phyloP scores from a whole-genome alignment of 768 basidiomycete genomes.

The Lactarius quietus region DNA sequence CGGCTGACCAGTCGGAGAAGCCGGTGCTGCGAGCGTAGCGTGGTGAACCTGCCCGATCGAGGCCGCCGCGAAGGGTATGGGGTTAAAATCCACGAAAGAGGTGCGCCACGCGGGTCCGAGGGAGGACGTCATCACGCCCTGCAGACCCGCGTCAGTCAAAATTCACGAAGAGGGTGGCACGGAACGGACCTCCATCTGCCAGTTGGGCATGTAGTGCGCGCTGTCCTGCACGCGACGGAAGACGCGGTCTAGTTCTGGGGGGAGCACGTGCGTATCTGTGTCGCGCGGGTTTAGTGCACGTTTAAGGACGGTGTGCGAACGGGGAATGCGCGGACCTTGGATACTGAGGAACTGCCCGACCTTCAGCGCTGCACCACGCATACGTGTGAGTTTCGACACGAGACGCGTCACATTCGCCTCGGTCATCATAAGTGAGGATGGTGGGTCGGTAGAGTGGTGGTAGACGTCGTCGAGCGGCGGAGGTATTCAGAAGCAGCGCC shows the following conservation, averaged over 20 bases:
- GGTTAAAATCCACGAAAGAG: slow-evolving; percentile 71
- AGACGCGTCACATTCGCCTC: slow-evolving; percentile 88
- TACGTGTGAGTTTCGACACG: slow-evolving; percentile 88
- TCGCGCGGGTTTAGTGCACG: background rate
- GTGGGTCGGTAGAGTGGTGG: slow-evolving; percentile 25
- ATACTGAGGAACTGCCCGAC: slow-evolving; percentile 97
- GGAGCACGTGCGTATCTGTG: slow-evolving; percentile 83
- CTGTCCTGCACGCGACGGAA: slow-evolving; percentile 90
- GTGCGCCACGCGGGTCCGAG: slow-evolving; percentile 73
- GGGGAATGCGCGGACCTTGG: slow-evolving; percentile 52
- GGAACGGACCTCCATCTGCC: slow-evolving; percentile 84
- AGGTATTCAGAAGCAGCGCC: slow-evolving; percentile 88
- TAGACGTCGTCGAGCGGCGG: slow-evolving; percentile 51
- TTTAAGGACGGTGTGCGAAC: background rate
- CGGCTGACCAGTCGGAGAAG: slow-evolving; percentile 51
- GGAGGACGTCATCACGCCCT: slow-evolving; percentile 71
- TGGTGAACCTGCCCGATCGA: slow-evolving; percentile 96
- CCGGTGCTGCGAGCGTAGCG: slow-evolving; percentile 54
- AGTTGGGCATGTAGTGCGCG: slow-evolving; percentile 98
- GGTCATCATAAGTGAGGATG: slow-evolving; percentile 71
- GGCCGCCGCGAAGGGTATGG: slow-evolving; percentile 89
- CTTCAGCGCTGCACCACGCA: slow-evolving; percentile 96
- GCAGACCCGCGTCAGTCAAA: background rate
- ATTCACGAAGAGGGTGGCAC: background rate
- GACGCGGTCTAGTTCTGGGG: slow-evolving; percentile 83